Evolutionary conservation across 306 rosid genomes (phyloP).

Genomic region (Cucumis cinereus): DNA sequence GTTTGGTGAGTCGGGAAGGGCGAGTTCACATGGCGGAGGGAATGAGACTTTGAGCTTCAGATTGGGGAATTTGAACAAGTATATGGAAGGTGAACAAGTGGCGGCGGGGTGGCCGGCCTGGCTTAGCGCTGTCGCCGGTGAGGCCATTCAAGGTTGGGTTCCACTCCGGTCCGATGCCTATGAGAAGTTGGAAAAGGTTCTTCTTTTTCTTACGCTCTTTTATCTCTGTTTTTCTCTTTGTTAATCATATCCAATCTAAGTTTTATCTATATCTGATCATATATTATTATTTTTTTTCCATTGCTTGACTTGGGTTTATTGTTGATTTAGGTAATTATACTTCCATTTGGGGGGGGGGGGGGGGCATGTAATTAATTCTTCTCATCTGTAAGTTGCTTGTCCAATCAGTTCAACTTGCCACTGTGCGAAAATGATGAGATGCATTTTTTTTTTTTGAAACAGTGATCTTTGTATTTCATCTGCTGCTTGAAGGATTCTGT

Average conservation of each 20-base stretch:
- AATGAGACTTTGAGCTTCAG: slow-evolving; percentile 69
- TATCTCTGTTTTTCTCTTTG: not conserved
- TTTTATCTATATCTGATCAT: not conserved
- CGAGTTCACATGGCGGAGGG: slow-evolving; percentile 41
- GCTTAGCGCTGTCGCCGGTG: slow-evolving; percentile 88
- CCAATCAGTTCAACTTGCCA: not conserved
- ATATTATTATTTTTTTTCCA: not conserved
- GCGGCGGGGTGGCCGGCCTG: slow-evolving; percentile 98
- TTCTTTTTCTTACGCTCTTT: not conserved
- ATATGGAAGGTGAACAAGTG: slow-evolving; percentile 76
- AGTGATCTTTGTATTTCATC: not conserved
- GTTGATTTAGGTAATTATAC: not conserved
- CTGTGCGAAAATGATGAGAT: not conserved
- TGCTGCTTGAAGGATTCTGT: not conserved
- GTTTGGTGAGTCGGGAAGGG: slow-evolving; percentile 65
- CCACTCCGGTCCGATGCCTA: slow-evolving; percentile 78
- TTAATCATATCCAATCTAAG: not conserved
- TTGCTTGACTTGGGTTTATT: not conserved
- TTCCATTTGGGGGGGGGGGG: not conserved
- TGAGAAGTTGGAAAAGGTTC: slow-evolving; percentile 87
- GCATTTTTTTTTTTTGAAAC: not conserved
- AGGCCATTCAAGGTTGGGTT: slow-evolving; percentile 96
- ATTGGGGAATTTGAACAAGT: slow-evolving; percentile 61
- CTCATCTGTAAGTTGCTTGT: not conserved
- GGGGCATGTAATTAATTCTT: not conserved